A percentile compares a stretch with the other conserved stretches of the same genome.
Conservation (phyloP, 495 filamentous ascomycete species). For the Aspergillus coremiiformis region DNA sequence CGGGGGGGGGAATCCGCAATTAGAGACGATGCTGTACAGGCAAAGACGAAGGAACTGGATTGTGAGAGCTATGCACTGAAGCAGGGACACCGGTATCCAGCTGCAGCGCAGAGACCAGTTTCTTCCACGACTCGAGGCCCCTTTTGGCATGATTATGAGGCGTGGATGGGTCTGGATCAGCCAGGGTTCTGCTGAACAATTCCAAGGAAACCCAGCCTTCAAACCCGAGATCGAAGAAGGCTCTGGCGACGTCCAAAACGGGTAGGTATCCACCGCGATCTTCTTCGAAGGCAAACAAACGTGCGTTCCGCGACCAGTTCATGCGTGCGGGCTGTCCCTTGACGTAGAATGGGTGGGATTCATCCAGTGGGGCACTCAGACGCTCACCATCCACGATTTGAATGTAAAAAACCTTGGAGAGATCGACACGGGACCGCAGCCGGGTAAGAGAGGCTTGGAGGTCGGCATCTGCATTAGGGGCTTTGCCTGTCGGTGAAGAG, state of each 20-base stretch:
- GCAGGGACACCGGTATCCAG: conserved; percentile 13
- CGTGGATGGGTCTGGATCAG: conserved; percentile 45
- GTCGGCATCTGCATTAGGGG: conserved; percentile 49
- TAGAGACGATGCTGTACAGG: neutral
- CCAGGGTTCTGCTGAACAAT: conserved; percentile 63
- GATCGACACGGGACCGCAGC: conserved; percentile 50
- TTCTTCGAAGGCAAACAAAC: conserved; percentile 69
- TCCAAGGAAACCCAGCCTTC: conserved; percentile 75
- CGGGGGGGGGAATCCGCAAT: too few relatives aligned
- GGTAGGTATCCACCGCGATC: conserved; percentile 67
- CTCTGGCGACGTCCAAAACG: conserved; percentile 48
- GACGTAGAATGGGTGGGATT: conserved; percentile 57
- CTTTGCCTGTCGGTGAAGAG: conserved; percentile 43
- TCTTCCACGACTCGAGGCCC: conserved; percentile 57
- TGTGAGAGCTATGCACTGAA: neutral
- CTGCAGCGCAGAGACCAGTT: conserved; percentile 32
- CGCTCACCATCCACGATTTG: conserved; percentile 74
- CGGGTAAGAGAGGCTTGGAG: conserved; percentile 50
- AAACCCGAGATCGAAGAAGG: conserved; percentile 59
- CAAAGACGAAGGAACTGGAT: neutral
- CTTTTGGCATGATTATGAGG: conserved; percentile 57
- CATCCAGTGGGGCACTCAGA: conserved; percentile 49
- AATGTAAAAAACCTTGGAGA: conserved; percentile 68
- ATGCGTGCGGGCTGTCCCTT: conserved; percentile 58
- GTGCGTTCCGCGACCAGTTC: conserved; percentile 75